Percentiles rank a stretch among this genome's conserved stretches.
These are phyloP conservation scores for Simplicillium sp. DNA, from an alignment of 2,329 filamentous ascomycete genomes.

Conservation along the genomic window DNA sequence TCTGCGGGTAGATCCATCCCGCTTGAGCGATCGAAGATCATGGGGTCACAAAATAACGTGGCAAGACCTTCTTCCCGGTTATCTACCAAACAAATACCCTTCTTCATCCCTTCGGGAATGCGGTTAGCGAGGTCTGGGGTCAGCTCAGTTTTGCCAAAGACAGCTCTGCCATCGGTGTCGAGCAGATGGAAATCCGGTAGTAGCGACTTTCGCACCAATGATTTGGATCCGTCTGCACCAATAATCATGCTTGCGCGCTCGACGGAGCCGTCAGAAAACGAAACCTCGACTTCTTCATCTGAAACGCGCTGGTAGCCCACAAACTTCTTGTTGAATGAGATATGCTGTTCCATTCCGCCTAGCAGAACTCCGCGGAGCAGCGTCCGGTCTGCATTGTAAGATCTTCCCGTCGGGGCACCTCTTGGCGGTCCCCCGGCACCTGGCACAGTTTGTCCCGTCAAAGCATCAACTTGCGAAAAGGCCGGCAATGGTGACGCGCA, in stretches of 20 bases:
- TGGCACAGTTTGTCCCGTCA: neutral
- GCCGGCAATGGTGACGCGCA: neutral
- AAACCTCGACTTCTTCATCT: constrained; percentile 12
- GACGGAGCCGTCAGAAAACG: constrained; percentile 22
- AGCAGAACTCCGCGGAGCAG: constrained; percentile 21
- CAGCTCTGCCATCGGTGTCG: constrained; percentile 24
- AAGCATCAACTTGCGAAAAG: neutral
- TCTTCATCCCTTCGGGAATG: constrained; percentile 9
- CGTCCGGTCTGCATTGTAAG: constrained; percentile 20
- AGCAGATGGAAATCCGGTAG: constrained; percentile 22
- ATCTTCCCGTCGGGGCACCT: neutral
- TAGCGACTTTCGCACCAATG: constrained; percentile 23
- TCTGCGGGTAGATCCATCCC: constrained; percentile 12
- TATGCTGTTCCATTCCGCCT: constrained; percentile 13
- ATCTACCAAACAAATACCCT: constrained; percentile 15
- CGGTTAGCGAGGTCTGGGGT: constrained; percentile 13
- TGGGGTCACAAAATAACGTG: constrained; percentile 7
- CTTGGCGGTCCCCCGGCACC: neutral
- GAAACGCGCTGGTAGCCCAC: constrained; percentile 9
- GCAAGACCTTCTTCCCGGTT: constrained; percentile 8
- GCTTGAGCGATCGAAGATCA: constrained; percentile 6
- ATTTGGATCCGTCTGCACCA: constrained; percentile 27
- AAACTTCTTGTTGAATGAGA: constrained; percentile 20
- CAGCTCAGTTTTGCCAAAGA: constrained; percentile 29
- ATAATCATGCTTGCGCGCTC: constrained; percentile 22